A percentile compares a stretch with the other conserved stretches of the same genome.
phyloP scores from a whole-genome alignment of 768 basidiomycete species.

The Paxillus involutus region DNA sequence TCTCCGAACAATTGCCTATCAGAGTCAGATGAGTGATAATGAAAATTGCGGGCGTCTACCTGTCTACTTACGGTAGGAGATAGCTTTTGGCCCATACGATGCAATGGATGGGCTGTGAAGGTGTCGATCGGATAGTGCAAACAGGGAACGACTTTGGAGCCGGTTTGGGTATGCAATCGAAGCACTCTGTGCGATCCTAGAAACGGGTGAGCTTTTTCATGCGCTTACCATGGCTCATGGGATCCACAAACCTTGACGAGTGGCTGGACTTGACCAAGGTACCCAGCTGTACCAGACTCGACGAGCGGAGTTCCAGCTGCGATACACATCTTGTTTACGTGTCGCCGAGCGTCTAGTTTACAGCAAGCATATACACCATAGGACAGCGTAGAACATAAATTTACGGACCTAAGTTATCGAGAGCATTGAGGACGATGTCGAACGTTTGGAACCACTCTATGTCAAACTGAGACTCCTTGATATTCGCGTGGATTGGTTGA shows the following conservation, averaged over 20 bases:
- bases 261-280: conserved; percentile 96
- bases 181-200: conserved; percentile 90
- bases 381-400: not conserved
- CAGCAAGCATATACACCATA: not conserved
- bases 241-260: conserved; percentile 66
- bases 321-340: conserved; percentile 98
- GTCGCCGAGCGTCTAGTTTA: conserved; percentile 81
- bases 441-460: conserved; percentile 89
- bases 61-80: conserved; percentile 72
- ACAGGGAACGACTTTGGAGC: conserved; percentile 95
- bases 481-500: conserved; percentile 89
- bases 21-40: not conserved
- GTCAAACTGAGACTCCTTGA: conserved; percentile 91
- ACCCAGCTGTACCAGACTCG: conserved; percentile 96
- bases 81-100: conserved; percentile 99
- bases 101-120: conserved; percentile 96
- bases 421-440: conserved; percentile 90
- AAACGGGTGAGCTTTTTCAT: not conserved
- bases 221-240: not conserved
- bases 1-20: conserved; percentile 91
- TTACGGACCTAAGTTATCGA: conserved; percentile 90
- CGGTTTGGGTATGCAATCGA: conserved; percentile 92
- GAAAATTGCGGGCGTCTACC: not conserved
- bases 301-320: conserved; percentile 88
- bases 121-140: conserved; percentile 96